These are phyloP conservation scores for Ceratobasidium sp. DNA, from an alignment of 1,284 basidiomycete genomes.

Conservation along the genomic window DNA sequence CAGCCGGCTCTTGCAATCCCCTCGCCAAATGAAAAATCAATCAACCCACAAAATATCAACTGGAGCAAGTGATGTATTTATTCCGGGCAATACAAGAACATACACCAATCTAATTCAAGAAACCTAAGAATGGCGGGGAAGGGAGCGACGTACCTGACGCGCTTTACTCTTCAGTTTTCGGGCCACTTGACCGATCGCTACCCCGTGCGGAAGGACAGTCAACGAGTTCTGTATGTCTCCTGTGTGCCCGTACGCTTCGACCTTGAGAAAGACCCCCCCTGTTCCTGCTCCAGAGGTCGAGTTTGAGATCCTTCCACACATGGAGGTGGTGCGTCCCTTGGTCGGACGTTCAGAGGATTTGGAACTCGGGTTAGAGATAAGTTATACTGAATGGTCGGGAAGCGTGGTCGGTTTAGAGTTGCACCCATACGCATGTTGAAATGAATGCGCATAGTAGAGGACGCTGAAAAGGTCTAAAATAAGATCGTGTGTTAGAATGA, in stretches of 20 bases:
- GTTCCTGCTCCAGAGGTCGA: conserved; percentile 9
- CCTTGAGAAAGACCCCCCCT: conserved; percentile 60
- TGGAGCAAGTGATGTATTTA: too few species aligned
- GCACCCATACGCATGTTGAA: conserved; percentile 23
- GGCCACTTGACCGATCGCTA: conserved; percentile 91
- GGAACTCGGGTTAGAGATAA: conserved; percentile 46
- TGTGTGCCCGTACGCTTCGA: conserved; percentile 77
- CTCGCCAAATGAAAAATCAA: too few species aligned
- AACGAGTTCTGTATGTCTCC: conserved; percentile 75
- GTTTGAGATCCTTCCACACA: too few species aligned
- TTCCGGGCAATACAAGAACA: too few species aligned
- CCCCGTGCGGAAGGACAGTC: conserved; percentile 77
- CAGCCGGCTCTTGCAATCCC: too few species aligned
- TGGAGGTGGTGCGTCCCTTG: not conserved
- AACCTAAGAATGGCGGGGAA: not conserved
- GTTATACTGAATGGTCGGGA: conserved; percentile 49
- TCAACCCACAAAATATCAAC: too few species aligned
- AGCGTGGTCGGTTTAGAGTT: conserved; percentile 28
- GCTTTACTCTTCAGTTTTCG: conserved; percentile 93
- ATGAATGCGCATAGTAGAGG: not conserved
- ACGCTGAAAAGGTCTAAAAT: conserved; percentile 9
- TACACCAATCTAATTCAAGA: not conserved
- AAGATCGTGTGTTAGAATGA: too few species aligned
- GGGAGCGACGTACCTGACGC: conserved; percentile 90
- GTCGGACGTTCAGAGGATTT: conserved; percentile 39